Evolutionary conservation across 768 basidiomycete genomes (phyloP).

Genomic region (Suillus subaureus): DNA sequence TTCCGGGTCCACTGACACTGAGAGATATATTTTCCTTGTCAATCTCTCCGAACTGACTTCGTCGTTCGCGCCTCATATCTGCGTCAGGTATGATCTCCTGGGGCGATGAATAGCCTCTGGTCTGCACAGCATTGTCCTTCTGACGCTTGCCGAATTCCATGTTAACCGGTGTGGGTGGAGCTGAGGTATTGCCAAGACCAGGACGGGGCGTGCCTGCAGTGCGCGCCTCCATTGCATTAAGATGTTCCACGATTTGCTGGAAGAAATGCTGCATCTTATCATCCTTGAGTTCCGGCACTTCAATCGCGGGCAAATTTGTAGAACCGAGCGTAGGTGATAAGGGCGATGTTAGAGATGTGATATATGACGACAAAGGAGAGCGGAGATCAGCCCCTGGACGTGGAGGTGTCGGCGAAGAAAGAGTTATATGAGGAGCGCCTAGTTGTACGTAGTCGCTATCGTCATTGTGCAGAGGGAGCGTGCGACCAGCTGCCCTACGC

Average conservation of each 20-base stretch:
- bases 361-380: constrained; percentile 26
- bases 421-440: constrained; percentile 25
- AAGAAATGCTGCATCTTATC: constrained; percentile 83
- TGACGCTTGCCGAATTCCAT: constrained; percentile 24
- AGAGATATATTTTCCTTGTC: constrained; percentile 62
- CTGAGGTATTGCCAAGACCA: constrained; percentile 4
- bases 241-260: constrained; percentile 79
- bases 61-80: constrained; percentile 5
- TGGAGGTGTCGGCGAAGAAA: constrained; percentile 30
- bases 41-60: constrained; percentile 23
- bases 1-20: constrained; percentile 10
- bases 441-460: constrained; percentile 18
- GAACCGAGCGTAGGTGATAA: constrained; percentile 34
- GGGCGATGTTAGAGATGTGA: constrained; percentile 31
- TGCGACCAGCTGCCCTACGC: constrained; percentile 47
- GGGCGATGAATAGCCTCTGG: constrained; percentile 42
- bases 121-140: constrained; percentile 12
- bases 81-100: constrained; percentile 14
- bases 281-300: constrained; percentile 73
- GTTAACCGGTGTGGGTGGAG: constrained; percentile 17
- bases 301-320: constrained; percentile 45
- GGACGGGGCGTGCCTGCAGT: constrained; percentile 32
- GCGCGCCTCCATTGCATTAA: constrained; percentile 70
- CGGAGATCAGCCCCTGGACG: constrained; percentile 18
- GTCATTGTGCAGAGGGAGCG: constrained; percentile 13